Base-by-base conservation (phyloP, 225 moss, liverwort and hornwort species). In the Bryoerythrophyllum caledonicum region DNA sequence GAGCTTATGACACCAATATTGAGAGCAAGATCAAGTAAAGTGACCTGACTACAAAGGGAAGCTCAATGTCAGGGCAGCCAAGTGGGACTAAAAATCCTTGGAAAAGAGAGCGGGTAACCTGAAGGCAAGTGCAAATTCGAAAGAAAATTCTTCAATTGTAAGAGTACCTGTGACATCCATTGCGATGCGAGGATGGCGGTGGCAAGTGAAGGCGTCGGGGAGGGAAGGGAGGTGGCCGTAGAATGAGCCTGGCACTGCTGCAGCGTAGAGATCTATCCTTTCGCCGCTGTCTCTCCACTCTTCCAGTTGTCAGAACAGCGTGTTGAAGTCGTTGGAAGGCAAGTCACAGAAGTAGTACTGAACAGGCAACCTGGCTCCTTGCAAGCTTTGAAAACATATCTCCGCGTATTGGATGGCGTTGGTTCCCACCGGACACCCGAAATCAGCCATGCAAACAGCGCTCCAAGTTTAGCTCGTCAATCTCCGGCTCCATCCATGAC, bases 261-360 rank as follows among this genome's bases (percentile, higher is more conserved):
- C 48, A 15, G 72, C 80, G 34, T 44, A 81, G 55, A 82, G 83
- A 1, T 72, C 66, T 35, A 53, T 66, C 70, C 8, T 3, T 32
- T 65, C 27, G 25, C 34, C 40, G 21, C 32, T 27, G 2, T 27
- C 38, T 19, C 63, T 38, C 77, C 67, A 57, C 20, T 75, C 65
- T 34, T 70, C 74, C 41, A 86, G 10, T 8, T 81, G 76, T 17
- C 68, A 75, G 62, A 87, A 84, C 53, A 91, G 60, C 41, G 78
- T 85, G 85, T 89, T 89, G 82, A 89, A 91, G 65, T 91, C 85
- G 27, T 79, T 85, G 38, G 87, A 71, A 13, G 83, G 87, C 57
- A 91, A 69, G 66, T 89, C 87, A 12, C 80, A 81, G 67, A 85
- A 89, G 35, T 57, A 87, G 0, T 80, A 79, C 55, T 82, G 83